Evolutionary conservation across 2,329 filamentous ascomycete genomes (phyloP).

Genomic region (Aspergillus viridinutans): DNA sequence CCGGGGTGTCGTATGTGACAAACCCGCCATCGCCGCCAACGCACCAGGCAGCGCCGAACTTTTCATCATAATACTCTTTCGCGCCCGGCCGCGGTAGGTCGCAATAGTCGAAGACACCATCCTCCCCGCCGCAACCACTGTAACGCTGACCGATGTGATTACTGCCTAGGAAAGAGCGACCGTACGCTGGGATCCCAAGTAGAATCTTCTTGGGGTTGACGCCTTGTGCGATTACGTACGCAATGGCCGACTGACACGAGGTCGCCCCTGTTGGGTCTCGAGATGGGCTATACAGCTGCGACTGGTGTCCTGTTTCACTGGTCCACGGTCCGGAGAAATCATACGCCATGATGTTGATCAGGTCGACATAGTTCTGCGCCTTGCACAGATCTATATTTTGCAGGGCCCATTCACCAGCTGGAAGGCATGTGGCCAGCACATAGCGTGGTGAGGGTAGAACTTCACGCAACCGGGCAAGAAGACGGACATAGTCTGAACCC

Average conservation of each 20-base stretch:
- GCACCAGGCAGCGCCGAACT: conserved; percentile 66
- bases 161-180: conserved; percentile 67
- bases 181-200: conserved; percentile 71
- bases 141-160: conserved; percentile 61
- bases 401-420: conserved; percentile 62
- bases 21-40: conserved; percentile 68
- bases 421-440: conserved; percentile 67
- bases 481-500: conserved; percentile 65
- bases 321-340: conserved; percentile 74
- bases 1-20: conserved; percentile 73
- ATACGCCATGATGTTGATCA: conserved; percentile 75
- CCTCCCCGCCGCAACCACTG: conserved; percentile 51
- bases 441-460: conserved; percentile 66
- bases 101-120: conserved; percentile 70
- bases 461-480: conserved; percentile 63
- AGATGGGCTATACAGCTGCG: conserved; percentile 63
- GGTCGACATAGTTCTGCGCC: conserved; percentile 64
- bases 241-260: conserved; percentile 63
- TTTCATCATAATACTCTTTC: conserved; percentile 64
- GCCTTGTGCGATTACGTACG: conserved; percentile 61
- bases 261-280: conserved; percentile 35
- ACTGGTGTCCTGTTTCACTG: conserved; percentile 65
- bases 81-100: conserved; percentile 60
- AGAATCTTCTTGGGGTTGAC: conserved; percentile 69
- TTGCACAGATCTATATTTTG: conserved; percentile 63